These are phyloP conservation scores for Leccinum proximum DNA, from an alignment of 1,284 basidiomycete genomes.

Conservation along the genomic window DNA sequence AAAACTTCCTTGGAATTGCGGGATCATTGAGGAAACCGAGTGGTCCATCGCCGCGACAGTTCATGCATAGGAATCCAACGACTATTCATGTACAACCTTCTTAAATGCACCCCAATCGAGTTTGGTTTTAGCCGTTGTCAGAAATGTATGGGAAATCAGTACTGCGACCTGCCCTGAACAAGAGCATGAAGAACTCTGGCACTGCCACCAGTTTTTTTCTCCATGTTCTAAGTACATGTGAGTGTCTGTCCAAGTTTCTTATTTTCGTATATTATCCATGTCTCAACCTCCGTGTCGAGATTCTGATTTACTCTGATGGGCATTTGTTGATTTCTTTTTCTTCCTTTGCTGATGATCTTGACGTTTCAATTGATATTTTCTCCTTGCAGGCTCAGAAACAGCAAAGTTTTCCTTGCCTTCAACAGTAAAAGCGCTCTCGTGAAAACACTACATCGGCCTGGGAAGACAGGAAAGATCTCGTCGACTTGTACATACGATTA, in stretches of 20 bases:
- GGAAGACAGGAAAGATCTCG: not conserved
- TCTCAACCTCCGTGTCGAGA: slow-evolving; percentile 65
- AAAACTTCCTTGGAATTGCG: slow-evolving; percentile 57
- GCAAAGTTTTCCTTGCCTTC: not conserved
- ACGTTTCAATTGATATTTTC: not conserved
- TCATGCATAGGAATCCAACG: slow-evolving; percentile 49
- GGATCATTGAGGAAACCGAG: slow-evolving; percentile 53
- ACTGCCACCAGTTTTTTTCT: too few relatives aligned
- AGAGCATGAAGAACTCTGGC: too few relatives aligned
- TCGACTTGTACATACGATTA: not conserved
- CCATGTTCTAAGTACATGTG: not conserved
- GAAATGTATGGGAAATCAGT: too few relatives aligned
- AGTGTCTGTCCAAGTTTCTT: not conserved
- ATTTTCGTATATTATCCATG: slow-evolving; percentile 46
- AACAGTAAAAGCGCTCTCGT: not conserved
- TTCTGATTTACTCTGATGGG: slow-evolving; percentile 6
- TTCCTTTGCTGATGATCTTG: not conserved
- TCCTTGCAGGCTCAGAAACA: not conserved
- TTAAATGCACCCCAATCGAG: not conserved
- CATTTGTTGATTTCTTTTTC: not conserved
- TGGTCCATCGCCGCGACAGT: slow-evolving; percentile 42
- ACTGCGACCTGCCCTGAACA: not conserved
- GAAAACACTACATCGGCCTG: not conserved
- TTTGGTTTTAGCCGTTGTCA: not conserved
- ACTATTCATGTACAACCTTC: slow-evolving; percentile 14